These are phyloP conservation scores for Ulmus americana DNA, from an alignment of 331 rosid species.

Conservation along the genomic window DNA sequence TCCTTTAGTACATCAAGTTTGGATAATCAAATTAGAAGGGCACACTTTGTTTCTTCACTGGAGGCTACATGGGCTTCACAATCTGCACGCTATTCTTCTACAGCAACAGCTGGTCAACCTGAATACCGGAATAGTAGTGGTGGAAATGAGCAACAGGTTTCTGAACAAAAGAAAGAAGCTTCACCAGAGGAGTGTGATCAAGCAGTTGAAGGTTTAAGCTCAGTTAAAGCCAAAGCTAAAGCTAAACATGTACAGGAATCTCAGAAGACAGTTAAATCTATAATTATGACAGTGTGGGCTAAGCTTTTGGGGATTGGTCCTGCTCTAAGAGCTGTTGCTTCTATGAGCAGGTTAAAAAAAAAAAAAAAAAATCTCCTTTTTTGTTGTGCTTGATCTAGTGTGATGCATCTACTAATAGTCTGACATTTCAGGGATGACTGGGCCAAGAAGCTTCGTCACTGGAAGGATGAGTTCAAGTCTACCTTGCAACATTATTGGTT, in stretches of 20 bases:
- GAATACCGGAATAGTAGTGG: slow-evolving; percentile 33
- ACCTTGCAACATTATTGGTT: slow-evolving; percentile 92
- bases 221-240: slow-evolving; percentile 79
- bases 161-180: slow-evolving; percentile 62
- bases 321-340: slow-evolving; percentile 63
- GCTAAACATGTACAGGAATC: slow-evolving; percentile 63
- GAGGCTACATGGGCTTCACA: slow-evolving; percentile 36
- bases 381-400: slow-evolving; percentile 8
- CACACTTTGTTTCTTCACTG: slow-evolving; percentile 21
- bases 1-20: slow-evolving; percentile 17
- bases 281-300: slow-evolving; percentile 50
- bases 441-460: slow-evolving; percentile 72
- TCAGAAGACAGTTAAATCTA: slow-evolving; percentile 32
- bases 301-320: slow-evolving; percentile 70
- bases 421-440: slow-evolving; percentile 66
- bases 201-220: slow-evolving; percentile 81
- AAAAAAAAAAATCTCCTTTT: neutral
- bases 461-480: slow-evolving; percentile 64
- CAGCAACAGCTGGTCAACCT: slow-evolving; percentile 40
- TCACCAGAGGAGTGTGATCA: slow-evolving; percentile 96
- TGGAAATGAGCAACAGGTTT: slow-evolving; percentile 28
- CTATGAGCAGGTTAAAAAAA: slow-evolving; percentile 72
- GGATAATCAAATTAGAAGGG: slow-evolving; percentile 12
- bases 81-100: slow-evolving; percentile 35
- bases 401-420: neutral